Evolutionary conservation across 371 early-diverging fungal genomes (phyloP).

Genomic region (Syncephalastrum contaminatum): DNA sequence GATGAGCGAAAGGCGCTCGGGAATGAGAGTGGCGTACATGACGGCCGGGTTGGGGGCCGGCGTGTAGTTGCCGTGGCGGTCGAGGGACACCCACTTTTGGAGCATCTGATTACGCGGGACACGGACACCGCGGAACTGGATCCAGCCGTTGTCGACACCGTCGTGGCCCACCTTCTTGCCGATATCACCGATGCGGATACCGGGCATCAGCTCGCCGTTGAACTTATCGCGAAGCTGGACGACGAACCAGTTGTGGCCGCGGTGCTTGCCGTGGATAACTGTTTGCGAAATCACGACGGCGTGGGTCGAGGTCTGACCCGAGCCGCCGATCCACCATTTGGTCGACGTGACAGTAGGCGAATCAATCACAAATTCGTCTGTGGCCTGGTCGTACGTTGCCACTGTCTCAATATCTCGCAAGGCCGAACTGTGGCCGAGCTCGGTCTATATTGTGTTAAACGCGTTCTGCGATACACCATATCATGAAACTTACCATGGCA

Average conservation of each 20-base stretch:
- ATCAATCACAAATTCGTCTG: conserved; percentile 81
- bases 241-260: conserved; percentile 83
- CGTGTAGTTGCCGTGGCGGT: conserved; percentile 58
- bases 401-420: conserved; percentile 87
- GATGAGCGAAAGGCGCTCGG: conserved; percentile 59
- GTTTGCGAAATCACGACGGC: conserved; percentile 66
- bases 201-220: conserved; percentile 71
- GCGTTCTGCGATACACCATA: background rate
- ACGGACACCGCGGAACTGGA: conserved; percentile 85
- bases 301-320: conserved; percentile 79
- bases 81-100: conserved; percentile 62
- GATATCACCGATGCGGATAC: conserved; percentile 83
- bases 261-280: conserved; percentile 60
- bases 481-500: conserved; percentile 62
- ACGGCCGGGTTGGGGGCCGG: conserved; percentile 60
- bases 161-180: conserved; percentile 79
- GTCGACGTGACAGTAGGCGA: conserved; percentile 85
- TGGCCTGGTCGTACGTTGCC: conserved; percentile 75
- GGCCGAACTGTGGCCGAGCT: conserved; percentile 76
- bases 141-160: conserved; percentile 93
- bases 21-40: conserved; percentile 67
- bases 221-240: conserved; percentile 81
- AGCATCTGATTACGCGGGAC: conserved; percentile 86
- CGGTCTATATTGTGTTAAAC: conserved; percentile 37
- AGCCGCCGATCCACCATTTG: conserved; percentile 95